A percentile compares a stretch with the other conserved stretches of the same genome.
These are phyloP conservation scores for Phalaenopsis equestris DNA, from an alignment of 106 monocot species.

Conservation along the genomic window DNA sequence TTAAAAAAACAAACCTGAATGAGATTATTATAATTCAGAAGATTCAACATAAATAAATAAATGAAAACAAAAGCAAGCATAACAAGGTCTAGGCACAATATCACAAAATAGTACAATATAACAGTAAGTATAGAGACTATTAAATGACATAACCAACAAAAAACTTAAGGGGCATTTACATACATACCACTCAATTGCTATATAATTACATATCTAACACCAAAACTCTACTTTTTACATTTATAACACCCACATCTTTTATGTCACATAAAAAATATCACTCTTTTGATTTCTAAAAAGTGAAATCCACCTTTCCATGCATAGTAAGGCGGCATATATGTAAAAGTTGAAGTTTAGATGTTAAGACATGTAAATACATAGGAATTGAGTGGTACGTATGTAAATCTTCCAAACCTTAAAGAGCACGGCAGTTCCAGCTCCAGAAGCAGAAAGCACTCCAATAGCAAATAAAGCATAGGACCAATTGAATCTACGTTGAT, in stretches of 20 bases:
- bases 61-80: neutral
- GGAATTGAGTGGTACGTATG: no score
- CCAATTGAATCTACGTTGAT: conserved; percentile 46
- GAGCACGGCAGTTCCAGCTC: conserved; percentile 69
- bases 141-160: neutral
- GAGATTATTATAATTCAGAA: neutral
- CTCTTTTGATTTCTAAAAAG: no score
- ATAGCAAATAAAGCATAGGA: conserved; percentile 54
- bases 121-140: no score
- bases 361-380: no score
- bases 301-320: no score
- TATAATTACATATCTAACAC: no score
- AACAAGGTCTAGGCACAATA: neutral
- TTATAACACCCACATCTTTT: no score
- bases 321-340: no score
- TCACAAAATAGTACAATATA: neutral
- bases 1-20: neutral
- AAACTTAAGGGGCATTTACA: conserved; percentile 62
- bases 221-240: no score
- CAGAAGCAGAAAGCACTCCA: conserved; percentile 62
- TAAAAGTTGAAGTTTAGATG: no score
- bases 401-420: conserved; percentile 48
- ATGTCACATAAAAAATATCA: no score
- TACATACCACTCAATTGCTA: no score
- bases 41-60: neutral